Conservation (phyloP, 2,329 filamentous ascomycete genomes). For the Talaromyces atroroseus region DNA sequence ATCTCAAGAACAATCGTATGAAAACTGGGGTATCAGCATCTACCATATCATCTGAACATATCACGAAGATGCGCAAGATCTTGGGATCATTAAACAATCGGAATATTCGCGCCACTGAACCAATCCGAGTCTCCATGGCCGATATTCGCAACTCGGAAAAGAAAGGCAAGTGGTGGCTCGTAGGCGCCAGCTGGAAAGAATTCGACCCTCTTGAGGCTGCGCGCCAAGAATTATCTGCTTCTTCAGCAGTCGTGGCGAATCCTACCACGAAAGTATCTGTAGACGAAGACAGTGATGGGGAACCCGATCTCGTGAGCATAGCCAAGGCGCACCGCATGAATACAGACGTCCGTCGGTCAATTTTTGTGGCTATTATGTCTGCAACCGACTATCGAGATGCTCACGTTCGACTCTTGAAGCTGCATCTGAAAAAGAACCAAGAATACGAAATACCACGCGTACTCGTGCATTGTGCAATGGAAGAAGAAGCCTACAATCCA, state of each 20-base stretch:
- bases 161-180: slow-evolving; percentile 96
- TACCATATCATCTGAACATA: slow-evolving; percentile 71
- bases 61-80: slow-evolving; percentile 80
- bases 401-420: slow-evolving; percentile 69
- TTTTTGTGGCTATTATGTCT: slow-evolving; percentile 87
- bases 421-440: slow-evolving; percentile 79
- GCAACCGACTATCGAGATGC: slow-evolving; percentile 80
- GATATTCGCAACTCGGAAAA: slow-evolving; percentile 81
- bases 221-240: slow-evolving; percentile 25
- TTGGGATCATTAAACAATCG: slow-evolving; percentile 68
- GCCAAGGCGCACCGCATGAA: slow-evolving; percentile 80
- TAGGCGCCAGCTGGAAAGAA: slow-evolving; percentile 80
- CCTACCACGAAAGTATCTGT: slow-evolving; percentile 5
- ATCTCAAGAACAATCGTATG: slow-evolving; percentile 88
- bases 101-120: slow-evolving; percentile 67
- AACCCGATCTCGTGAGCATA: slow-evolving; percentile 64
- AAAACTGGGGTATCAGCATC: slow-evolving; percentile 69
- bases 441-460: slow-evolving; percentile 83
- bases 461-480: slow-evolving; percentile 77
- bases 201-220: slow-evolving; percentile 32
- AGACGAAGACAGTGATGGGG: slow-evolving; percentile 29
- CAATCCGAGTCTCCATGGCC: slow-evolving; percentile 71
- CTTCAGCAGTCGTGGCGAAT: not conserved
- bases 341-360: slow-evolving; percentile 78
- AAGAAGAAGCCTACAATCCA: slow-evolving; percentile 79